Base-by-base conservation (phyloP, 768 basidiomycete genomes). In the Mycena pura region DNA sequence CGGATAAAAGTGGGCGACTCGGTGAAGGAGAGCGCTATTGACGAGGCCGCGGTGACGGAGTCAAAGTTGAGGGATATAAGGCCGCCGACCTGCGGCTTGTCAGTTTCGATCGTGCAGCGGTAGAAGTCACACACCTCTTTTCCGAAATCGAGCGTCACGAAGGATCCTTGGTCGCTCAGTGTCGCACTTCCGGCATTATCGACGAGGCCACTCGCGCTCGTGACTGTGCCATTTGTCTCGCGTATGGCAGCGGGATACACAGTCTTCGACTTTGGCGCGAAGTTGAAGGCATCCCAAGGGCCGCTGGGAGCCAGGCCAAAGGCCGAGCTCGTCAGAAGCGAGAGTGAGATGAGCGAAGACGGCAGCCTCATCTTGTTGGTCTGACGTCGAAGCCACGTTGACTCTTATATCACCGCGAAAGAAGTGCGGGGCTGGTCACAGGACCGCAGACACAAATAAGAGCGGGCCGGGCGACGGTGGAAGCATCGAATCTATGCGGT, bases 1-100 rank as follows among this genome's bases (percentile, higher is more conserved):
- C 82, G 77, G 29, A 86, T 85, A 74, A 85, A 86, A 36, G 73
- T 48, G 0, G 85, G 81, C 0, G 85, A 86, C 62, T 87, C 85
- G 1, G 84, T 84, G 76, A 86, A 87, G 0, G 85, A 81, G 31
- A 87, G 78, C 0, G 83, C 78, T 10, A 85, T 69, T 0, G 78
- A 63, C 0, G 83, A 76, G 0, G 65, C 59, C 0, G 74, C 55
- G 0, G 77, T 65, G 15, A 74, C 63, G 11, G 70, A 62, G 51
- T 76, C 70, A 41, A 86, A 76, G 60, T 75, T 82, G 45, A 86
- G 49, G 0, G 84, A 84, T 14, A 86, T 79, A 27, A 84, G 72
- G 0, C 84, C 85, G 1, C 84, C 85, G 44, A 85, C 80, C 84
- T 86, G 62, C 27, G 36, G 39, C 6, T 36, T 39, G 17, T 25